phyloP scores from a whole-genome alignment of 2,329 filamentous ascomycete species.

The Aspergillus sp. region DNA sequence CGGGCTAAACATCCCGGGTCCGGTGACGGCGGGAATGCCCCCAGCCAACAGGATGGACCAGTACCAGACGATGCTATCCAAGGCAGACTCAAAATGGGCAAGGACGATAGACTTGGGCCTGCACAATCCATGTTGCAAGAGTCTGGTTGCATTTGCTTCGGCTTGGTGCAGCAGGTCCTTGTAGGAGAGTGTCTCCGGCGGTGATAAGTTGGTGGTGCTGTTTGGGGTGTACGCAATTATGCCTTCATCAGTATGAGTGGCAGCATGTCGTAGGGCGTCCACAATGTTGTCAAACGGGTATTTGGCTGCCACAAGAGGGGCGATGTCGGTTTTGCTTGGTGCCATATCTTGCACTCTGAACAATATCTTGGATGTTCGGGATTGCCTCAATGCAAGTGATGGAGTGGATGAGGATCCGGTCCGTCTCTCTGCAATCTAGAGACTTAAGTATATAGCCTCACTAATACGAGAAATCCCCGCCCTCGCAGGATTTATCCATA shows the following conservation, averaged over 20 bases:
- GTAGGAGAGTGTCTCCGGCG: not conserved
- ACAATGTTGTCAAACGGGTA: slow-evolving; percentile 1
- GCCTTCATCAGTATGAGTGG: not conserved
- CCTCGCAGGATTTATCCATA: too few species aligned
- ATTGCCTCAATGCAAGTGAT: too few species aligned
- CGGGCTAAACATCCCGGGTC: slow-evolving; percentile 1
- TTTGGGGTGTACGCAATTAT: slow-evolving; percentile 1
- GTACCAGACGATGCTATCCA: slow-evolving; percentile 1
- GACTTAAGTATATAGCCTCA: too few species aligned
- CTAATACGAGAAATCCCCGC: too few species aligned
- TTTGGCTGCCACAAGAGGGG: not conserved
- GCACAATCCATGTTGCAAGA: not conserved
- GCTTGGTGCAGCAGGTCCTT: slow-evolving; percentile 3
- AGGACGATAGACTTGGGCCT: not conserved
- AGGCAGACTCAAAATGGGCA: not conserved
- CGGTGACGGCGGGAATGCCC: not conserved
- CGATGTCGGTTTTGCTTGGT: too few species aligned
- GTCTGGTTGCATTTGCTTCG: not conserved
- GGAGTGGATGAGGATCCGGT: too few species aligned
- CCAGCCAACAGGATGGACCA: slow-evolving; percentile 1
- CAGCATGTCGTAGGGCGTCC: slow-evolving; percentile 2
- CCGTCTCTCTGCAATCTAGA: too few species aligned
- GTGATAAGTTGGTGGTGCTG: not conserved
- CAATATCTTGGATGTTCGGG: too few species aligned
- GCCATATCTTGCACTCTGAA: too few species aligned